Conservation (phyloP, 1,284 basidiomycete species). For the Laetiporus sulphureus region DNA sequence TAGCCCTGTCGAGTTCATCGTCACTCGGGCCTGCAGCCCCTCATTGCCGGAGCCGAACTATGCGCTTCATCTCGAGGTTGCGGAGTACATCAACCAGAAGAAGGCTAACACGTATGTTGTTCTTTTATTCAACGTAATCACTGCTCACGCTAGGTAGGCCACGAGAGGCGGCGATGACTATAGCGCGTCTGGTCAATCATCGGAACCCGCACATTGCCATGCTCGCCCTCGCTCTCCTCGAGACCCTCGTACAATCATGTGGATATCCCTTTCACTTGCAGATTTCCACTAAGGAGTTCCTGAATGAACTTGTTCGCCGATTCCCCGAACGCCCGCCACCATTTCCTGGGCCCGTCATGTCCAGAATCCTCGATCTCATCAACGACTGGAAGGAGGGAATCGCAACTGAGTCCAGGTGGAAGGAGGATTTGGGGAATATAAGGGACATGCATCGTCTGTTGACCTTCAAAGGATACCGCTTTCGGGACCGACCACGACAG, state of each 20-base stretch:
- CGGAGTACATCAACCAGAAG: constrained; percentile 89
- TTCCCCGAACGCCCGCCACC: constrained; percentile 97
- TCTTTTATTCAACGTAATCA: neutral
- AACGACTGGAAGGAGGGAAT: constrained; percentile 95
- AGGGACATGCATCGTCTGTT: constrained; percentile 96
- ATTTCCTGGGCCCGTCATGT: constrained; percentile 93
- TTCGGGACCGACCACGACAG: constrained; percentile 57
- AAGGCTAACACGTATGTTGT: constrained; percentile 89
- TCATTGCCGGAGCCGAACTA: constrained; percentile 86
- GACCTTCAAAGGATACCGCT: constrained; percentile 95
- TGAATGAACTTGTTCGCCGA: constrained; percentile 96
- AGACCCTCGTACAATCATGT: constrained; percentile 92
- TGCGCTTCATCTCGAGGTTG: constrained; percentile 88
- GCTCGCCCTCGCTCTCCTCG: constrained; percentile 79
- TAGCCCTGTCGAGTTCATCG: constrained; percentile 61
- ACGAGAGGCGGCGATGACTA: constrained; percentile 82
- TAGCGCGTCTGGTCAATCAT: constrained; percentile 81
- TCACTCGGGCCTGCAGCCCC: constrained; percentile 86
- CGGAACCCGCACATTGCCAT: constrained; percentile 87
- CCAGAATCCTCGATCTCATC: constrained; percentile 89
- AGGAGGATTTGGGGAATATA: constrained; percentile 96
- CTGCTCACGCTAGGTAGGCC: constrained; percentile 41
- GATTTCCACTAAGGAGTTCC: constrained; percentile 97
- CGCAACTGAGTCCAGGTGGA: constrained; percentile 86
- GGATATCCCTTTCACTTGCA: constrained; percentile 98